phyloP scores from a whole-genome alignment of 192 early-diverging fungal genomes.

The Coemansia sp. region DNA sequence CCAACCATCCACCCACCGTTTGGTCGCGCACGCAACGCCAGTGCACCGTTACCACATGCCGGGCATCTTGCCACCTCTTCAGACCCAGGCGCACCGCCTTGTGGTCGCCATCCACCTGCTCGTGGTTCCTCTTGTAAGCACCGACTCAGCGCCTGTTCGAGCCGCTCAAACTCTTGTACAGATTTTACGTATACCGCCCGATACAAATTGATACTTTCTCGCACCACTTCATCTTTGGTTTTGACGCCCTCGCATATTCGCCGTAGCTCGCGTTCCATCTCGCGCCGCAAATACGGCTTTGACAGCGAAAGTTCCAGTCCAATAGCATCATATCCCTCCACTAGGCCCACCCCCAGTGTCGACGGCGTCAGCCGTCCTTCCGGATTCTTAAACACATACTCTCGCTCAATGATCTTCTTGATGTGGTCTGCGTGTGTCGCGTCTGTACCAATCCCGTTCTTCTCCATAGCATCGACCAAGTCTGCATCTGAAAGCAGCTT shows the following conservation, averaged over 20 bases:
- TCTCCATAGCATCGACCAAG: conserved; percentile 88
- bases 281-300: conserved; percentile 81
- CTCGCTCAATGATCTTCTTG: conserved; percentile 83
- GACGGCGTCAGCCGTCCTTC: conserved; percentile 69
- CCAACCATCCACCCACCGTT: conserved; percentile 42
- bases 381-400: conserved; percentile 74
- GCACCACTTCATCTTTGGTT: conserved; percentile 66
- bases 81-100: neutral
- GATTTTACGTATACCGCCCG: conserved; percentile 64
- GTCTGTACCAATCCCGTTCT: conserved; percentile 94
- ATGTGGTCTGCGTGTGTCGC: conserved; percentile 97
- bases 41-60: conserved; percentile 12
- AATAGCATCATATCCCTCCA: conserved; percentile 85
- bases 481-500: conserved; percentile 80
- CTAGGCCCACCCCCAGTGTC: conserved; percentile 81
- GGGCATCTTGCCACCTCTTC: conserved; percentile 32
- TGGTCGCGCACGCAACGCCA: conserved; percentile 8
- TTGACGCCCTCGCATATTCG: conserved; percentile 68
- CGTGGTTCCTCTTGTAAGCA: conserved; percentile 28
- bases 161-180: conserved; percentile 45
- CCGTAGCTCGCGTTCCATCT: conserved; percentile 81
- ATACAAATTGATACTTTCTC: conserved; percentile 69
- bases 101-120: conserved; percentile 12
- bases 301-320: conserved; percentile 81
- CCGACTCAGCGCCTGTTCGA: conserved; percentile 51